Evolutionary conservation across 139 green algal species (phyloP).

Genomic region (Chlamydomonas sp.): DNA sequence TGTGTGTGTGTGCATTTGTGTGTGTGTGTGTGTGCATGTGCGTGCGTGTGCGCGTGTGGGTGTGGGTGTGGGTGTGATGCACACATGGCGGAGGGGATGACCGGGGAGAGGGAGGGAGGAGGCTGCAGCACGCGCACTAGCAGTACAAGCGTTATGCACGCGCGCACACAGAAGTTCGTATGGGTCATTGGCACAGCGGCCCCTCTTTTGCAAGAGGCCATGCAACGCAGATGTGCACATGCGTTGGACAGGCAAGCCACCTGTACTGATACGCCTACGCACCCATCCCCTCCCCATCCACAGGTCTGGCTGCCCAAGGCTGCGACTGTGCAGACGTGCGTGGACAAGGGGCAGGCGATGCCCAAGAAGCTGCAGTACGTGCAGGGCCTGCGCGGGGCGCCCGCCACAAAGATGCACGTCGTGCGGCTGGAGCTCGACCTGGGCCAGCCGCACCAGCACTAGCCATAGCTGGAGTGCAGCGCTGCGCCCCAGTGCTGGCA

Average conservation of each 20-base stretch:
- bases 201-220: too few species aligned
- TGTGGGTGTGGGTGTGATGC: conserved; percentile 51
- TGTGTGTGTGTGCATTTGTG: conserved; percentile 35
- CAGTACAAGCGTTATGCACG: too few species aligned
- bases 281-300: neutral
- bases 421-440: conserved; percentile 61
- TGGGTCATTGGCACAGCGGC: too few species aligned
- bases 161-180: too few species aligned
- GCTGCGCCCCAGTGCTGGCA: too few species aligned
- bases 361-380: conserved; percentile 60
- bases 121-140: too few species aligned
- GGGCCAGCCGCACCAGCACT: conserved; percentile 62
- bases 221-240: too few species aligned
- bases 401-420: conserved; percentile 54
- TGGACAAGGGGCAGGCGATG: conserved; percentile 60
- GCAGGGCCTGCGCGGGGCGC: conserved; percentile 47
- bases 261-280: too few species aligned
- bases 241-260: too few species aligned
- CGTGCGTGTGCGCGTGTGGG: conserved; percentile 33
- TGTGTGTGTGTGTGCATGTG: conserved; percentile 46
- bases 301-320: conserved; percentile 49
- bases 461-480: too few species aligned
- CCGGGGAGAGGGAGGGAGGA: too few species aligned
- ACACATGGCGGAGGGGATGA: too few species aligned
- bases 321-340: conserved; percentile 36